Evolutionary conservation across 768 basidiomycete species (phyloP), one percentile per base, ranked within the genome.

Genomic region (Candolleomyces aberdarensis): DNA sequence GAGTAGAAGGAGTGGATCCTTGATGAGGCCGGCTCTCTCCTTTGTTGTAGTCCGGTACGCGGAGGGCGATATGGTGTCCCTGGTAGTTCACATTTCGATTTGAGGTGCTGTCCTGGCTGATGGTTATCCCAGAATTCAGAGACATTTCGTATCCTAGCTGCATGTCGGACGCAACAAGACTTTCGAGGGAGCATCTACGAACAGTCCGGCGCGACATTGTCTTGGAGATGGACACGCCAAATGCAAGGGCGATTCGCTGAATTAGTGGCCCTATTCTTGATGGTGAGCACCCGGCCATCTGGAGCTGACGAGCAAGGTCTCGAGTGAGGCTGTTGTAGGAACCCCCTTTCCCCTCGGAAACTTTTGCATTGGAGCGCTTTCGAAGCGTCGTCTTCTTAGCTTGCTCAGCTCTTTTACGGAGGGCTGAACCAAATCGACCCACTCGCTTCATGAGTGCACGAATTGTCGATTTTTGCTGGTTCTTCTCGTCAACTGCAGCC

Each of bases 41-140:
- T 43, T 14, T n/a, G 15, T 26, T n/a, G 59, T 63, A 60, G 52
- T 63, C 48, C 6, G 49, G 17, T n/a, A 53, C 64, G 14, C 51
- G 17, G 17, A 49, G 13, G 10, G 15, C 31, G 19, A 64, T 14
- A 56, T 66, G 65, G 13, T 44, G 56, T 46, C 63, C 26, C 41
- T 64, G 36, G 43, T 62, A 66, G 53, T 64, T 64, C 5, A 61
- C 54, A 17, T 41, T 62, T 15, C 40, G 46, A 50, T 66, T 47
- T 13, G 57, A 44, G 7, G 63, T 64, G 47, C 60, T 52, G 60
- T 66, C 65, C 22, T 46, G 17, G 43, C 63, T 66, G 17, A 62
- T 36, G 11, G 60, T 64, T n/a, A 63, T 20, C 14, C 47, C 58
- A 40, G 36, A 17, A n/a, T 5, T 15, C 29, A 15, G n/a, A 9